Evolutionary conservation across 306 rosid genomes (phyloP).

Genomic region (Cyclanthera cordifolia): DNA sequence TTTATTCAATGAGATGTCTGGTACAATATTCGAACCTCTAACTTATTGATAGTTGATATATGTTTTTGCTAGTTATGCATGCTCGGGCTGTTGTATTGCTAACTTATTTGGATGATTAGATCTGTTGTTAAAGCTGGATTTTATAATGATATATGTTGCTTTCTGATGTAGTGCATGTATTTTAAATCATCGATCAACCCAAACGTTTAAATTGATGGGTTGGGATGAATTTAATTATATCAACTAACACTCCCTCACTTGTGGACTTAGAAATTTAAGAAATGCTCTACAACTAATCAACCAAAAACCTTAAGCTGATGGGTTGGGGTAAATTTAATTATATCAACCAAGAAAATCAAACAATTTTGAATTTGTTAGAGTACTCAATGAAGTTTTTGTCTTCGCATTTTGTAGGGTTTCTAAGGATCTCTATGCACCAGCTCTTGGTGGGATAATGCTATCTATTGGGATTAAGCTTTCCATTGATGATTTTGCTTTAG

Average conservation of each 20-base stretch:
- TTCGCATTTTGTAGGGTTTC: slow-evolving; percentile 59
- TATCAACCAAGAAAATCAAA: background rate
- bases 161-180: background rate
- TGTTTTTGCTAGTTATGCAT: no score
- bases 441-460: slow-evolving; percentile 98
- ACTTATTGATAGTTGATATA: no score
- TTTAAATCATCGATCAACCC: no score
- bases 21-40: no score
- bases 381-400: background rate
- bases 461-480: slow-evolving; percentile 90
- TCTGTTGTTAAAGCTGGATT: background rate
- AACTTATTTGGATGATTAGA: background rate
- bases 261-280: no score
- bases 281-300: no score
- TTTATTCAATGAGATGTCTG: no score
- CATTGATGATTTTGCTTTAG: slow-evolving; percentile 77
- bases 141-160: background rate
- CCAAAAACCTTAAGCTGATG: no score
- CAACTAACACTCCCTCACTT: no score
- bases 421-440: slow-evolving; percentile 87
- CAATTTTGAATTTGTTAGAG: background rate
- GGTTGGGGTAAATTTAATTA: no score
- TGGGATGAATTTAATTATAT: no score
- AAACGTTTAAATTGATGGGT: no score
- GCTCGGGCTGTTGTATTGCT: background rate